These are phyloP conservation scores for Aspergillaceae sp. DNA, from an alignment of 2,329 filamentous ascomycete species.

Conservation along the genomic window DNA sequence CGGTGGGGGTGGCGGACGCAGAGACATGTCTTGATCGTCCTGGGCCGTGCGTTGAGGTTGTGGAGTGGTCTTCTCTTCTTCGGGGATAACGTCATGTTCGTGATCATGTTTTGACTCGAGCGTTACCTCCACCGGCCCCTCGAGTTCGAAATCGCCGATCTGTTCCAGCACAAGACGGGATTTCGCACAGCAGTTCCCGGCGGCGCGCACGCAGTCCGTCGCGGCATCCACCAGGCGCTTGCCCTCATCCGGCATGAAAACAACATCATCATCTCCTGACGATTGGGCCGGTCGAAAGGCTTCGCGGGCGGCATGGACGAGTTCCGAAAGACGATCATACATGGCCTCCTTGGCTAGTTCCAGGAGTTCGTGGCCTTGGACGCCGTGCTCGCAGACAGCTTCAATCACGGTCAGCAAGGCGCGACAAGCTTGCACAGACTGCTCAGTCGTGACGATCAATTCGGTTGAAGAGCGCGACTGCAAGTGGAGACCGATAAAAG, in stretches of 20 bases:
- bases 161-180: constrained; percentile 77
- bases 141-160: constrained; percentile 83
- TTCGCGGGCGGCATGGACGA: constrained; percentile 73
- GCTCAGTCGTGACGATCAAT: constrained; percentile 70
- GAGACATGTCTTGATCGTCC: constrained; percentile 21
- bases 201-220: constrained; percentile 78
- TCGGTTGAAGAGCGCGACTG: constrained; percentile 87
- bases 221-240: constrained; percentile 67
- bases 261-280: constrained; percentile 58
- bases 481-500: constrained; percentile 86
- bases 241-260: constrained; percentile 74
- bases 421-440: constrained; percentile 73
- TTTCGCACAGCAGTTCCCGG: constrained; percentile 84
- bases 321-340: constrained; percentile 68
- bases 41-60: constrained; percentile 11
- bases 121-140: constrained; percentile 33
- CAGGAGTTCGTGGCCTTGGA: constrained; percentile 57
- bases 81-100: constrained; percentile 26
- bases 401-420: constrained; percentile 72
- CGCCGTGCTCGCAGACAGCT: constrained; percentile 69
- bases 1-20: constrained; percentile 38
- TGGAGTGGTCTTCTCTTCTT: constrained; percentile 12
- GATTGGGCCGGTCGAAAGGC: constrained; percentile 62
- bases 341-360: constrained; percentile 63
- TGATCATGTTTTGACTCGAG: constrained; percentile 24